Evolutionary conservation across 2,329 filamentous ascomycete genomes (phyloP), one percentile per base, ranked within the genome.

Genomic region (Pseudonectria buxi): DNA sequence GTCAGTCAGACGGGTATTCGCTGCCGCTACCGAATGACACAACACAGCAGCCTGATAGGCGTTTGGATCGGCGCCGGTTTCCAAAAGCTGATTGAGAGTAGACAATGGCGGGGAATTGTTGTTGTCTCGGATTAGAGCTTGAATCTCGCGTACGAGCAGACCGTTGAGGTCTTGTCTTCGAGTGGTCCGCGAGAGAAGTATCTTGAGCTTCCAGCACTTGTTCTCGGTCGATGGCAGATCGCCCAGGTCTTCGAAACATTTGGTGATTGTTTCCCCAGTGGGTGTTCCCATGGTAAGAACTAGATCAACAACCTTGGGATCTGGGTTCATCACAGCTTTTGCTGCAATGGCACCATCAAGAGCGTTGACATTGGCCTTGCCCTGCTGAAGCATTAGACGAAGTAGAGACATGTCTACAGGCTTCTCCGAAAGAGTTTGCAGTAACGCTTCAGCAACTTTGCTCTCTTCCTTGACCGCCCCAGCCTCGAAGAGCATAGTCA

Each of bases 51-150:
- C 72, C 16, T 74, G 68, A 37, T 67, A 63, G 2, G 64, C 60
- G 42, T 78, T 76, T n/a, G 75, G 59, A 30, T 77, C 68, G 3
- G 74, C 75, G 1, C 73, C 72, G 1, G 66, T 61, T 2, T 63
- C 59, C 2, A 80, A 49, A 0, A 79, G 61, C 1, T 63, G 55
- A 36, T 65, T 63, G 24, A 77, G 39, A 1, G 69, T 63, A 3
- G 65, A 58, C 5, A 72, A 52, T 2, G 62, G 62, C 4, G 66
- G 63, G 10, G 62, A 51, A 2, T 59, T 51, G 1, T 54, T 51
- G 0, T 55, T 57, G 3, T 58, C 56, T 35, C 64, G 56, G 9
- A 71, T 51, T 4, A 71, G 48, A 2, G 57, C 60, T 28, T 69
- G 62, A 4, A 77, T 68, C 45, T 79, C 75, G 12, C 67, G 63